Conservation (phyloP, 768 basidiomycete species). For the Trametes coccinea region DNA sequence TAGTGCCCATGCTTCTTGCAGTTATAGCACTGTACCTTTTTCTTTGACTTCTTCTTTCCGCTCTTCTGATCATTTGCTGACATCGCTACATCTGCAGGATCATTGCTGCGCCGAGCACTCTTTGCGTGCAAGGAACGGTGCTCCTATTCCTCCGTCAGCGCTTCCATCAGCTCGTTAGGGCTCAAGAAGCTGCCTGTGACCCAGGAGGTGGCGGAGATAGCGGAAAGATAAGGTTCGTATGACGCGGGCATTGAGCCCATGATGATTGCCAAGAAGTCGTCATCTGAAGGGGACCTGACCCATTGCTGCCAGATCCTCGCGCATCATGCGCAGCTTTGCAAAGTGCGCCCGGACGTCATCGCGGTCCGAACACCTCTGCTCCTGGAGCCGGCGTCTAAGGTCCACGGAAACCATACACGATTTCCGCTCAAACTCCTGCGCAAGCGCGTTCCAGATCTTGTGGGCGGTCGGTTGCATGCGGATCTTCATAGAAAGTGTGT, state of each 20-base stretch:
- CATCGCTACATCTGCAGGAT: conserved; percentile 3
- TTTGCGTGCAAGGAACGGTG: conserved; percentile 3
- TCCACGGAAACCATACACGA: conserved; percentile 35
- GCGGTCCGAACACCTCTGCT: conserved; percentile 32
- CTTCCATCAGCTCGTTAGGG: conserved; percentile 23
- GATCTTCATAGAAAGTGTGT: conserved; percentile 38
- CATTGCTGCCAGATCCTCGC: conserved; percentile 37
- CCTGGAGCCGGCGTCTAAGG: conserved; percentile 30
- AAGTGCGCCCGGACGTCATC: conserved; percentile 37
- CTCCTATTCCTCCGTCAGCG: conserved; percentile 26
- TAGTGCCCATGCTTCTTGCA: conserved; percentile 33
- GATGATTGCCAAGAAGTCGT: conserved; percentile 37
- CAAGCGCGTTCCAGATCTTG: conserved; percentile 33
- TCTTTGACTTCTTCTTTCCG: neutral
- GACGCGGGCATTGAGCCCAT: conserved; percentile 36
- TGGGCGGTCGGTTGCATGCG: conserved; percentile 23
- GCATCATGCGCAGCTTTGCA: conserved; percentile 31
- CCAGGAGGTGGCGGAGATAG: conserved; percentile 31
- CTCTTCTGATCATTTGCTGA: neutral
- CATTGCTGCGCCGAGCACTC: neutral
- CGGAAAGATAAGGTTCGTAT: conserved; percentile 36
- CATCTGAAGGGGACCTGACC: conserved; percentile 32
- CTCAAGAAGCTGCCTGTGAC: conserved; percentile 27
- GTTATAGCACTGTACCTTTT: conserved; percentile 26
- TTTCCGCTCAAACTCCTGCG: conserved; percentile 30